A percentile compares a stretch with the other conserved stretches of the same genome.
phyloP scores from a whole-genome alignment of 2,329 filamentous ascomycete genomes.

The Lecanosticta acicola region DNA sequence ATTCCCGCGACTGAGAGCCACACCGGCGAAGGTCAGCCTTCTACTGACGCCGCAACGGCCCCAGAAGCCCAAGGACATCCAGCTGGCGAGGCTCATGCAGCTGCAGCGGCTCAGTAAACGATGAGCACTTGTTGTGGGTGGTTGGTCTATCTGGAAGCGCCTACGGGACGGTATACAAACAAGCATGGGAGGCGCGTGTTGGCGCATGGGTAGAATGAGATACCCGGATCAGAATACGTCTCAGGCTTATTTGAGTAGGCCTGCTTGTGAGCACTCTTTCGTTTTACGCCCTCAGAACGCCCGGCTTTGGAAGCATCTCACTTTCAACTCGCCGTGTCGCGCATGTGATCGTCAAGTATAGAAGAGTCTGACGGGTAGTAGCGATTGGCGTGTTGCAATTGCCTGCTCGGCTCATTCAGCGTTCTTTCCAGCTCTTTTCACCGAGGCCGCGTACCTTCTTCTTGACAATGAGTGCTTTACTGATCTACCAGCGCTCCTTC shows the following conservation, averaged over 20 bases:
- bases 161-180: neutral
- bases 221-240: conserved; percentile 6
- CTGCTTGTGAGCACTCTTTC: neutral
- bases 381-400: too few species aligned
- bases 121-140: neutral
- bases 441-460: neutral
- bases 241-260: conserved; percentile 6
- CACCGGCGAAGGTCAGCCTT: conserved; percentile 26
- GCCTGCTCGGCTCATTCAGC: too few species aligned
- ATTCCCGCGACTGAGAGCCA: conserved; percentile 32
- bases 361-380: too few species aligned
- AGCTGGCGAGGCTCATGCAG: conserved; percentile 23
- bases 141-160: neutral
- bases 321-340: too few species aligned
- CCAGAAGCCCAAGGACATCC: conserved; percentile 19
- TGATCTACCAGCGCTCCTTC: too few species aligned
- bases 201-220: conserved; percentile 8
- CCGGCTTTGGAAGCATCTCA: too few species aligned
- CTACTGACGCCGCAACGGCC: conserved; percentile 14
- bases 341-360: too few species aligned
- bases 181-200: conserved; percentile 8
- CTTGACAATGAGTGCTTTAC: neutral
- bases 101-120: conserved; percentile 18
- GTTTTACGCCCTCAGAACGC: neutral
- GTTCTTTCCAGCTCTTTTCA: neutral